A percentile compares a stretch with the other conserved stretches of the same genome.
phyloP scores from a whole-genome alignment of 1,139 yeast species.

The Yamadazyma jaroonii region DNA sequence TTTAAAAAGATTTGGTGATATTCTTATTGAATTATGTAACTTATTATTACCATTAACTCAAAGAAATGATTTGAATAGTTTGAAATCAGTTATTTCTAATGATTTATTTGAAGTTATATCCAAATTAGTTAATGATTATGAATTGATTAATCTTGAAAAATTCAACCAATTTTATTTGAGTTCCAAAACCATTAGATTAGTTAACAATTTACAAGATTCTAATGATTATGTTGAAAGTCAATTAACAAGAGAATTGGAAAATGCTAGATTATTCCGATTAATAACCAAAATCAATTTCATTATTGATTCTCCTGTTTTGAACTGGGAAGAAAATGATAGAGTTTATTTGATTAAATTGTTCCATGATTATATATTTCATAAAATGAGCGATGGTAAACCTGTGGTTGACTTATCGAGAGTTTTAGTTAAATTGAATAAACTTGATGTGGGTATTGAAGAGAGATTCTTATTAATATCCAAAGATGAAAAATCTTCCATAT shows the following conservation, averaged over 20 bases:
- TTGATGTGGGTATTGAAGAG: conserved; percentile 92
- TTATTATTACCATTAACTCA: conserved; percentile 33
- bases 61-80: conserved; percentile 17
- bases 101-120: conserved; percentile 21
- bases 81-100: conserved; percentile 17
- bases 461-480: conserved; percentile 72
- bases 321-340: conserved; percentile 76
- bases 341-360: conserved; percentile 75
- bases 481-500: conserved; percentile 79
- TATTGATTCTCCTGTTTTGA: conserved; percentile 66
- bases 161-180: conserved; percentile 33
- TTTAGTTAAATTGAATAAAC: conserved; percentile 72
- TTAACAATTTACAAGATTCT: conserved; percentile 56
- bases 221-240: conserved; percentile 68
- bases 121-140: conserved; percentile 13
- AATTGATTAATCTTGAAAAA: conserved; percentile 20
- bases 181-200: conserved; percentile 26
- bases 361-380: conserved; percentile 84
- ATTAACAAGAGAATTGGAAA: conserved; percentile 75
- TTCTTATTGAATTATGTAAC: conserved; percentile 56
- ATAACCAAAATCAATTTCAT: conserved; percentile 78
- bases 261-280: conserved; percentile 80
- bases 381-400: conserved; percentile 78
- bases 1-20: conserved; percentile 51
- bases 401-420: conserved; percentile 82